Evolutionary conservation across 2,329 filamentous ascomycete genomes (phyloP).

Genomic region (Exophiala sp.): DNA sequence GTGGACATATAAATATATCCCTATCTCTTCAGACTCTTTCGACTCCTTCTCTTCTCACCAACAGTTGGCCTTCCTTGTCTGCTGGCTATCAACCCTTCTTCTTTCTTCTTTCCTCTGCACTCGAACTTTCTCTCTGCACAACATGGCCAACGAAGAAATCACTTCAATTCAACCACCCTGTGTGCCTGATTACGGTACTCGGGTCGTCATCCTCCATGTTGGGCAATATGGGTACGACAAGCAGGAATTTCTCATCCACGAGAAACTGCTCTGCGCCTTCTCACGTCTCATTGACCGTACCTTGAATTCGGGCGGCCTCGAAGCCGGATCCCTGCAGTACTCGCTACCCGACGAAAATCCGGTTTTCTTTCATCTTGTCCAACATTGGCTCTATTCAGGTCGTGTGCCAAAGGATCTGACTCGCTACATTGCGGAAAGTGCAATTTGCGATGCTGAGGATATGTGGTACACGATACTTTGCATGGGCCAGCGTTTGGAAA

Average conservation of each 20-base stretch:
- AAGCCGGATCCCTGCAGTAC: constrained; percentile 39
- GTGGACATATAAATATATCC: background rate
- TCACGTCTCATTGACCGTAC: constrained; percentile 8
- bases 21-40: background rate
- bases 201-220: constrained; percentile 10
- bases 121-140: background rate
- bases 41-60: background rate
- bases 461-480: constrained; percentile 11
- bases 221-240: constrained; percentile 5
- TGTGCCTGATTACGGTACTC: constrained; percentile 7
- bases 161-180: constrained; percentile 4
- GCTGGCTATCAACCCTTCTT: no score
- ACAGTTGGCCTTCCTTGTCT: background rate
- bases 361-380: constrained; percentile 51
- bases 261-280: constrained; percentile 7
- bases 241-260: constrained; percentile 13
- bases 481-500: constrained; percentile 9
- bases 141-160: constrained; percentile 2
- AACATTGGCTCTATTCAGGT: constrained; percentile 47
- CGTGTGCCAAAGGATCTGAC: constrained; percentile 2
- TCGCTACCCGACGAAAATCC: constrained; percentile 45
- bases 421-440: constrained; percentile 3
- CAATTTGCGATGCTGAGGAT: background rate
- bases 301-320: background rate
- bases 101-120: no score